Evolutionary conservation across 805 yeast genomes (phyloP), one percentile per base, ranked within the genome.

Genomic region (Candida qinlingensis): DNA sequence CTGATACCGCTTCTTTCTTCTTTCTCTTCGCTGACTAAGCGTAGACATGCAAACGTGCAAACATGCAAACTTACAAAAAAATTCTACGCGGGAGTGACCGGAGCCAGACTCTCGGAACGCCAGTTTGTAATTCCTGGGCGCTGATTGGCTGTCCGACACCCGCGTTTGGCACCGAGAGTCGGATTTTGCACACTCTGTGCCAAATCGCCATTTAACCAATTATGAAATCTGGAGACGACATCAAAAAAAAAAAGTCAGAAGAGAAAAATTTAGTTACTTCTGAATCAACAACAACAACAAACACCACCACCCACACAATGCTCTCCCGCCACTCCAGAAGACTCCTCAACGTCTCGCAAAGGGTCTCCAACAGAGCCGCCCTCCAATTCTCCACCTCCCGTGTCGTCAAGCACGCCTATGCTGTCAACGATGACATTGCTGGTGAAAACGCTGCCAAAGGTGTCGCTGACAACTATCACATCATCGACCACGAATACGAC

Each of bases 401-500:
- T 13, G 50, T 51, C 29, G 50, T 49, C 30, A 51, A 35, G 43
- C 61, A 57, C 37, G 63, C 65, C 19, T 59, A 44, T 35, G 58
- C 73, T 40, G 62, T 67, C 48, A 65, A 66, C 49, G 75, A 69
- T 49, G 71, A 72, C 52, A 64, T 75, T 42, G 62, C 68, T 48
- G 79, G 80, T 56, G 75, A 75, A 55, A 66, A 65, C 48, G 85
- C 86, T 31, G 71, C 85, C 26, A 66, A 70, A 43, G 73, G 77
- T 51, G 73, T 80, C 60, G 73, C 78, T 45, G 74, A 81, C 56
- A 87, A 90, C 64, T 92, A 94, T 71, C 94, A 89, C 64, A 84
- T 92, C 55, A 84, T 92, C 58, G 98, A 92, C 72, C 99, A 92
- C 70, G 98, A 94, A 70, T 92, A 94, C 72, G 99, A 92, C 75